These are phyloP conservation scores for Inga leiocalycina DNA, from an alignment of 306 rosid species.

Conservation along the genomic window DNA sequence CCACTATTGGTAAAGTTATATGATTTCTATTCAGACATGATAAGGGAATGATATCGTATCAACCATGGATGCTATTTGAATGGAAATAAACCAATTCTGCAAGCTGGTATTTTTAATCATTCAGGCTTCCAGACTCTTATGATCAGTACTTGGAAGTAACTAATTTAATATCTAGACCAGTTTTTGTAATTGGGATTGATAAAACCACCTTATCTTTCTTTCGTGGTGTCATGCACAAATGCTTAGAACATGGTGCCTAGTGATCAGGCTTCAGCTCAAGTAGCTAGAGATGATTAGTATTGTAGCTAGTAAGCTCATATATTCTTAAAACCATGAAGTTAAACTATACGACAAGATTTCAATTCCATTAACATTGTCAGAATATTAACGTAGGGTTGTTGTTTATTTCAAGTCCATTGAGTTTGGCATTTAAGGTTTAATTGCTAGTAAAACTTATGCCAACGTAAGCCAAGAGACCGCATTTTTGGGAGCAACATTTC, in stretches of 20 bases:
- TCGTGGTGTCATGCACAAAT: not conserved
- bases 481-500: not conserved
- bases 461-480: not conserved
- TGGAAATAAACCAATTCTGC: not conserved
- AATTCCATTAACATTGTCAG: conserved; percentile 7
- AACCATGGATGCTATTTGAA: conserved; percentile 17
- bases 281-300: not conserved
- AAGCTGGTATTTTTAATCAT: not conserved
- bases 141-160: conserved; percentile 7
- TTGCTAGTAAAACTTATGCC: not conserved
- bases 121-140: not conserved
- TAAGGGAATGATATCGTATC: not conserved
- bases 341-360: conserved; percentile 3
- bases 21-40: not conserved
- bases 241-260: not conserved
- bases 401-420: not conserved
- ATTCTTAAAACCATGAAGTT: conserved; percentile 7
- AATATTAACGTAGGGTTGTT: not conserved
- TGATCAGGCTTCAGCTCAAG: not conserved
- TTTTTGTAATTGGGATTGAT: conserved; percentile 18
- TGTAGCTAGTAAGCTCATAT: not conserved
- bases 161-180: not conserved
- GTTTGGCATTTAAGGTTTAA: conserved; percentile 10
- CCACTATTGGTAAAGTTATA: not conserved
- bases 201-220: not conserved